phyloP scores from a whole-genome alignment of 306 rosid genomes.

The Inga oerstediana region DNA sequence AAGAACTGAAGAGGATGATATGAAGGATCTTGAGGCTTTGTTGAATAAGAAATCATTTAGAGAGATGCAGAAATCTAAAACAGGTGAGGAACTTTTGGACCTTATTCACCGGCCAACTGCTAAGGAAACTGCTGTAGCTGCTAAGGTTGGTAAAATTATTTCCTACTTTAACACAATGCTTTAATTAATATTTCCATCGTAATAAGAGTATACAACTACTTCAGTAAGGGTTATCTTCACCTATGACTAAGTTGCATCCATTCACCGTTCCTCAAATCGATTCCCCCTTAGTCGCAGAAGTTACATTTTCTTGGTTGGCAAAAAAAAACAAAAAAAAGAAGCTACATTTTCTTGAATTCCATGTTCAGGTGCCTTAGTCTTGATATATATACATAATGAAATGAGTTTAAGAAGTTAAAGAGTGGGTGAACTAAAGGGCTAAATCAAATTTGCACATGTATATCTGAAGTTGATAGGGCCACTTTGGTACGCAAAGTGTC shows the following conservation, averaged over 20 bases:
- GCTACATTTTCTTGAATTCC: neutral
- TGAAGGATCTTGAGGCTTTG: slow-evolving; percentile 90
- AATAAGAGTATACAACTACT: neutral
- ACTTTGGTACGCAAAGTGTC: neutral
- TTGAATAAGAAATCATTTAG: slow-evolving; percentile 81
- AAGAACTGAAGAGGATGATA: slow-evolving; percentile 76
- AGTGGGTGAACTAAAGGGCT: neutral
- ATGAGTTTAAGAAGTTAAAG: neutral
- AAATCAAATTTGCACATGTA: neutral
- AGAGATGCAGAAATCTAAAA: slow-evolving; percentile 87
- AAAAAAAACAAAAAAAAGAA: neutral
- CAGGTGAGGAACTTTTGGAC: slow-evolving; percentile 96
- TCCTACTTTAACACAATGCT: slow-evolving; percentile 3
- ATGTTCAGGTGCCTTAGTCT: neutral
- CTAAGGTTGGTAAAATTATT: slow-evolving; percentile 63
- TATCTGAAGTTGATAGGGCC: neutral
- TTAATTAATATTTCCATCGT: neutral
- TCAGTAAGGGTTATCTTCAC: neutral
- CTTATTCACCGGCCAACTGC: slow-evolving; percentile 96
- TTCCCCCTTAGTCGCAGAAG: neutral
- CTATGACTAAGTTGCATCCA: neutral
- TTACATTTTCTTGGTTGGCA: neutral
- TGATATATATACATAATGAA: neutral
- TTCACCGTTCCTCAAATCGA: neutral
- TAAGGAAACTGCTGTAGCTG: slow-evolving; percentile 91